Evolutionary conservation across 371 early-diverging fungal species (phyloP).

Genomic region (Lichtheimia ramosa): DNA sequence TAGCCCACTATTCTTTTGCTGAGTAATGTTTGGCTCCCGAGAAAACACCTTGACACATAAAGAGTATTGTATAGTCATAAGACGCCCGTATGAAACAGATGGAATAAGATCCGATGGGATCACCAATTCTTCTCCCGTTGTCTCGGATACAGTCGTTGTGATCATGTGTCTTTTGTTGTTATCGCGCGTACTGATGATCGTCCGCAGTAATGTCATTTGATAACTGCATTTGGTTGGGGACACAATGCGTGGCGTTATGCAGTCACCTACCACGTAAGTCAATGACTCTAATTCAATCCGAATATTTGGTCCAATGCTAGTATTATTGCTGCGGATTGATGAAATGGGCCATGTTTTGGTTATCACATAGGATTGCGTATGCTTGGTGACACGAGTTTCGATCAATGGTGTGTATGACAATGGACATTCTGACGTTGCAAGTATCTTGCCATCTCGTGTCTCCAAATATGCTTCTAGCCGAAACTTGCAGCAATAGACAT

Average conservation of each 20-base stretch:
- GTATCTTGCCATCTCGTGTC: conserved; percentile 5
- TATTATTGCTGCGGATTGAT: no score
- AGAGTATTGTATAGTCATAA: background rate
- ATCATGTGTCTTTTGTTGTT: background rate
- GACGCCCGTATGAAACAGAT: background rate
- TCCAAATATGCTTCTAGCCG: conserved; percentile 27
- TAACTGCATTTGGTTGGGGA: no score
- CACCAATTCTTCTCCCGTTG: background rate
- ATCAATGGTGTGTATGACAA: conserved; percentile 31
- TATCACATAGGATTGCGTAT: background rate
- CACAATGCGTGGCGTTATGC: conserved; percentile 3
- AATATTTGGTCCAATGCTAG: background rate
- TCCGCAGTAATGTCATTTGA: background rate
- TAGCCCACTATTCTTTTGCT: no score
- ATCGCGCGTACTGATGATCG: no score
- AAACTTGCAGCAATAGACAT: conserved; percentile 31
- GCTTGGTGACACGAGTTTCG: conserved; percentile 30
- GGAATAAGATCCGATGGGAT: background rate
- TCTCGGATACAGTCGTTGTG: background rate
- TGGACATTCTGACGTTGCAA: background rate
- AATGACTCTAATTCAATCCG: conserved; percentile 17
- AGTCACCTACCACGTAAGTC: conserved; percentile 31
- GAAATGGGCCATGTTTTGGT: no score
- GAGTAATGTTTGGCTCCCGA: background rate
- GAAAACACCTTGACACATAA: background rate